Conservation (phyloP, 805 yeast species). For the Myxozyma geophila region DNA sequence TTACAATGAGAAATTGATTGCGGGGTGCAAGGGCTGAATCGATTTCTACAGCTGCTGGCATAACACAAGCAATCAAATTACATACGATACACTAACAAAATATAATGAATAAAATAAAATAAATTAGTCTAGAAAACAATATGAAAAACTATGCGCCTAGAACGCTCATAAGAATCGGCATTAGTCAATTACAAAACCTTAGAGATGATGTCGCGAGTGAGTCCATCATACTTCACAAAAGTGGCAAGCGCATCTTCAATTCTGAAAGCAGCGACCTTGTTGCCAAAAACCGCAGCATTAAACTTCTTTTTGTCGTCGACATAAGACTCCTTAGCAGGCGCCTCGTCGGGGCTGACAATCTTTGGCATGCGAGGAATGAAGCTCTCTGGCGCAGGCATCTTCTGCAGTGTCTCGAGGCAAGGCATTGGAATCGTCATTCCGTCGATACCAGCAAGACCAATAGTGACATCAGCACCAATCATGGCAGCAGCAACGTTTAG, state of each 20-base stretch:
- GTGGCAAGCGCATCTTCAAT: constrained; percentile 35
- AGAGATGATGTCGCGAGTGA: constrained; percentile 25
- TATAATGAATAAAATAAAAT: no score
- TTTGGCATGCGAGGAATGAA: constrained; percentile 29
- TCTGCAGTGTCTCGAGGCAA: constrained; percentile 42
- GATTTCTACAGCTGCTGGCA: no score
- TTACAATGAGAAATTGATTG: no score
- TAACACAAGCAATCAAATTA: no score
- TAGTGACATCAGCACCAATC: constrained; percentile 42
- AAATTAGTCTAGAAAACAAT: no score
- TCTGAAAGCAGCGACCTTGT: constrained; percentile 21
- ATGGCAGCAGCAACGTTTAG: constrained; percentile 46
- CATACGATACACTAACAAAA: no score
- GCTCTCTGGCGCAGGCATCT: constrained; percentile 40
- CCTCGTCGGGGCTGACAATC: constrained; percentile 17
- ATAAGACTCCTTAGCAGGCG: constrained; percentile 26
- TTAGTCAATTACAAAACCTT: background rate
- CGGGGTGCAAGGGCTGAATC: no score
- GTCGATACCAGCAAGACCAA: constrained; percentile 46
- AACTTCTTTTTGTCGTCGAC: constrained; percentile 29
- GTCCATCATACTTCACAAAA: constrained; percentile 26
- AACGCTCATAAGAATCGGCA: no score
- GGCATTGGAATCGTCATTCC: constrained; percentile 46
- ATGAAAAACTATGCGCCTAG: no score
- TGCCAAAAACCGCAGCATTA: constrained; percentile 23